These are phyloP conservation scores for Beauveria rudraprayagi DNA, from an alignment of 2,329 filamentous ascomycete species.

Conservation along the genomic window DNA sequence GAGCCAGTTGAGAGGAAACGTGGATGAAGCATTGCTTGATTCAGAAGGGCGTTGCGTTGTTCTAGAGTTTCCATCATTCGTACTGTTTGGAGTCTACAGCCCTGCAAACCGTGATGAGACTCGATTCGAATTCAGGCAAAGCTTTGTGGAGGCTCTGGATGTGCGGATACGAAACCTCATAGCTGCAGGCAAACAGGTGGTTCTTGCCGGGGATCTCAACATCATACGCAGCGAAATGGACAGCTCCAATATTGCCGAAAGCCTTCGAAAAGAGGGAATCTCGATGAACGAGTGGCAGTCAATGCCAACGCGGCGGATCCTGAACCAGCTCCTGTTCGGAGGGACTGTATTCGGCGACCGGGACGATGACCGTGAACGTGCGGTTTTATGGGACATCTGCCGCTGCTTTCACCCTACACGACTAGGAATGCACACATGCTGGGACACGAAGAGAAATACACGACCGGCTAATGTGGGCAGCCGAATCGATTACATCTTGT, in stretches of 20 bases:
- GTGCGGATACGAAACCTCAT: slow-evolving; percentile 76
- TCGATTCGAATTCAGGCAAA: slow-evolving; percentile 72
- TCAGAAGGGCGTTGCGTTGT: slow-evolving; percentile 87
- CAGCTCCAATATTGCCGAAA: slow-evolving; percentile 64
- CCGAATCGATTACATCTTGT: slow-evolving; percentile 89
- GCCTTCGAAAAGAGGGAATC: slow-evolving; percentile 60
- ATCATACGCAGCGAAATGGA: slow-evolving; percentile 64
- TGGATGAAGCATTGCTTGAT: slow-evolving; percentile 70
- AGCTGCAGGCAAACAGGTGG: slow-evolving; percentile 71
- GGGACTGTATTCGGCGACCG: slow-evolving; percentile 59
- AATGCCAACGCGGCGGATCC: slow-evolving; percentile 62
- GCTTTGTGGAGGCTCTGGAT: slow-evolving; percentile 74
- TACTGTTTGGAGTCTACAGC: slow-evolving; percentile 86
- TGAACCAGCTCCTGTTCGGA: slow-evolving; percentile 76
- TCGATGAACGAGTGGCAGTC: slow-evolving; percentile 66
- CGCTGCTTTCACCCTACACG: slow-evolving; percentile 73
- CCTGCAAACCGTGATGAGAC: slow-evolving; percentile 82
- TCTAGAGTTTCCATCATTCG: slow-evolving; percentile 89
- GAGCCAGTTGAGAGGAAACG: slow-evolving; percentile 52
- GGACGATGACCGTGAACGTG: slow-evolving; percentile 60
- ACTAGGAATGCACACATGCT: slow-evolving; percentile 91
- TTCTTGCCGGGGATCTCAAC: slow-evolving; percentile 85
- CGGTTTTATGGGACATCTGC: slow-evolving; percentile 77
- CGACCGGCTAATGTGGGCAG: slow-evolving; percentile 90
- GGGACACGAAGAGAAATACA: slow-evolving; percentile 93